A percentile compares a stretch with the other conserved stretches of the same genome.
Conservation (phyloP, 1,284 basidiomycete genomes). For the Baeospora myosura region DNA sequence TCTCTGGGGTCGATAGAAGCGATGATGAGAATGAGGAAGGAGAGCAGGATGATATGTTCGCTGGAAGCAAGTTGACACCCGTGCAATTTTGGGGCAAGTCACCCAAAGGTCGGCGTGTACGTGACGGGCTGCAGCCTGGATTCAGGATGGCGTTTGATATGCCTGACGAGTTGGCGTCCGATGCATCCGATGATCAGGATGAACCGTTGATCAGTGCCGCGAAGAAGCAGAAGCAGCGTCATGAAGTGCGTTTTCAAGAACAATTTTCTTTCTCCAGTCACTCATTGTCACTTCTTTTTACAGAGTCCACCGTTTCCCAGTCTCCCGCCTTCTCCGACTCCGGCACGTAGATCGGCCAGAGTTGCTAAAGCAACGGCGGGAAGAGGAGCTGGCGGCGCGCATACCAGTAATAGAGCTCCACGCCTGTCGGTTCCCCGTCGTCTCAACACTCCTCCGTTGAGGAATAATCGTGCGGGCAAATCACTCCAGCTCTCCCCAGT, state of each 20-base stretch:
- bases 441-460: constrained; percentile 30
- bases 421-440: constrained; percentile 28
- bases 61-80: constrained; percentile 28
- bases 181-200: constrained; percentile 10
- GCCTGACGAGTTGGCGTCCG: too few species aligned
- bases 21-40: constrained; percentile 15
- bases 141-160: constrained; percentile 8
- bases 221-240: constrained; percentile 11
- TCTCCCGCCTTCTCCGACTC: constrained; percentile 3
- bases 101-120: constrained; percentile 24
- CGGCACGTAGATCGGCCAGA: background rate
- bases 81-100: constrained; percentile 32
- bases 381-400: too few species aligned
- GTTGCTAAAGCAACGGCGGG: background rate
- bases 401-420: too few species aligned
- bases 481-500: constrained; percentile 43
- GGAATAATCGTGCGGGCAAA: constrained; percentile 17
- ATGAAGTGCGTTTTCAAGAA: constrained; percentile 22
- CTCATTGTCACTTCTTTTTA: constrained; percentile 2
- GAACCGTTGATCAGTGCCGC: constrained; percentile 6
- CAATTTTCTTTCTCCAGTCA: background rate
- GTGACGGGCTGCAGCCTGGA: constrained; percentile 17
- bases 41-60: constrained; percentile 22
- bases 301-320: background rate
- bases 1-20: constrained; percentile 19